A percentile compares a stretch with the other conserved stretches of the same genome.
These are phyloP conservation scores for Fusarium falciforme DNA, from an alignment of 2,329 filamentous ascomycete genomes.

Conservation along the genomic window DNA sequence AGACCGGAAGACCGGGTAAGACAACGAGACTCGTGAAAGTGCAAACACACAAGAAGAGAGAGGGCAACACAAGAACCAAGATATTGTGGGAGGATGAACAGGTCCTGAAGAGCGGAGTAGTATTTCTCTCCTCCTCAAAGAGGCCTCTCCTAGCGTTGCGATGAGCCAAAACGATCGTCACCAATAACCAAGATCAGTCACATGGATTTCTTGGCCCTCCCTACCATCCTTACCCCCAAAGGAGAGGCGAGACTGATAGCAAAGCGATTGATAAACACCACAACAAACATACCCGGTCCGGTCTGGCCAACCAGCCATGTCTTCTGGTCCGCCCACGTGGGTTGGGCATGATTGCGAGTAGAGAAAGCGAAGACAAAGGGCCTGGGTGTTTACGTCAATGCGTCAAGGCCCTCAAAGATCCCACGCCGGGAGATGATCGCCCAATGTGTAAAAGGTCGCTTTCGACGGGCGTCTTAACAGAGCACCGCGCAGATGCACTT, in stretches of 20 bases:
- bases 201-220: background rate
- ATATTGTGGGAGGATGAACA: constrained; percentile 12
- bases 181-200: background rate
- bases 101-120: constrained; percentile 2
- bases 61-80: constrained; percentile 3
- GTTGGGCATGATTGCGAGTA: constrained; percentile 4
- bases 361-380: constrained; percentile 2
- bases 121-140: constrained; percentile 4
- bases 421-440: constrained; percentile 1
- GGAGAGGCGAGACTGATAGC: constrained; percentile 4
- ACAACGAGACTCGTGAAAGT: constrained; percentile 1
- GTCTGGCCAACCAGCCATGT: constrained; percentile 11
- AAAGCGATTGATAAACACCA: constrained; percentile 13
- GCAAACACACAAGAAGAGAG: background rate
- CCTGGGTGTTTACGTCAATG: background rate
- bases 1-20: constrained; percentile 1
- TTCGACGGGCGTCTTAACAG: constrained; percentile 14
- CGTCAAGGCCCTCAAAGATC: constrained; percentile 4
- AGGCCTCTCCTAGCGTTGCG: constrained; percentile 8
- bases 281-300: background rate
- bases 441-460: background rate
- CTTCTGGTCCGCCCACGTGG: constrained; percentile 25
- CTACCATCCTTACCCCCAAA: background rate
- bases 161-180: constrained; percentile 17
- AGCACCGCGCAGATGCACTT: constrained; percentile 8